Evolutionary conservation across 176 grass and related monocot species (phyloP).

Genomic region (Musa schizocarpa): DNA sequence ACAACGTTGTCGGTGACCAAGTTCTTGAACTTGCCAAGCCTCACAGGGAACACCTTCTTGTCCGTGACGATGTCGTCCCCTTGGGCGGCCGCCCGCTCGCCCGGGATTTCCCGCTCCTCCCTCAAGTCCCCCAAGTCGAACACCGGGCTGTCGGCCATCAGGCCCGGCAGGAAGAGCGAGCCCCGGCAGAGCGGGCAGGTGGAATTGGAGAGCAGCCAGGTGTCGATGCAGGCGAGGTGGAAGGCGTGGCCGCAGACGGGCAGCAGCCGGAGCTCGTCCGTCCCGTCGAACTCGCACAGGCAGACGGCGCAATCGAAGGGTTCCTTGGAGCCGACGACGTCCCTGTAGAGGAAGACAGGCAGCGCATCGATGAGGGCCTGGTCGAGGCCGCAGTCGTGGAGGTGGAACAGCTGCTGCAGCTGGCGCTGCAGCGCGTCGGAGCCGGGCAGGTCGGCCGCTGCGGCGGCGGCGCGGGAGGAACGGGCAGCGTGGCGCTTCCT

Average conservation of each 20-base stretch:
- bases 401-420: not conserved
- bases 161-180: slow-evolving; percentile 37
- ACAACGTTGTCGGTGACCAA: slow-evolving; percentile 30
- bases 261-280: slow-evolving; percentile 53
- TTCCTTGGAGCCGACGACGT: slow-evolving; percentile 65
- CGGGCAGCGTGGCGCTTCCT: slow-evolving; percentile 50
- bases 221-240: too few species aligned
- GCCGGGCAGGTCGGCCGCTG: slow-evolving; percentile 70
- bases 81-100: slow-evolving; percentile 10
- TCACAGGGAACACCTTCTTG: slow-evolving; percentile 65
- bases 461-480: slow-evolving; percentile 26
- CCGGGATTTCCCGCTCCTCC: slow-evolving; percentile 32
- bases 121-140: slow-evolving; percentile 47
- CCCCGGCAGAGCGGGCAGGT: slow-evolving; percentile 2
- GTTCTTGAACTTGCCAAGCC: slow-evolving; percentile 79
- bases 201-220: too few species aligned
- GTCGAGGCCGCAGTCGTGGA: too few species aligned
- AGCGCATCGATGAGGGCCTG: too few species aligned
- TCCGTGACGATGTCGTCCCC: slow-evolving; percentile 31
- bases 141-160: slow-evolving; percentile 34
- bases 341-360: slow-evolving; percentile 63
- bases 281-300: slow-evolving; percentile 58
- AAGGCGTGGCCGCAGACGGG: too few species aligned
- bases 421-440: slow-evolving; percentile 43
- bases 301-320: slow-evolving; percentile 87